A percentile compares a stretch with the other conserved stretches of the same genome.
Evolutionary conservation across 345 rosid species (phyloP).

Genomic region (Diplotaxis tenuifolia): DNA sequence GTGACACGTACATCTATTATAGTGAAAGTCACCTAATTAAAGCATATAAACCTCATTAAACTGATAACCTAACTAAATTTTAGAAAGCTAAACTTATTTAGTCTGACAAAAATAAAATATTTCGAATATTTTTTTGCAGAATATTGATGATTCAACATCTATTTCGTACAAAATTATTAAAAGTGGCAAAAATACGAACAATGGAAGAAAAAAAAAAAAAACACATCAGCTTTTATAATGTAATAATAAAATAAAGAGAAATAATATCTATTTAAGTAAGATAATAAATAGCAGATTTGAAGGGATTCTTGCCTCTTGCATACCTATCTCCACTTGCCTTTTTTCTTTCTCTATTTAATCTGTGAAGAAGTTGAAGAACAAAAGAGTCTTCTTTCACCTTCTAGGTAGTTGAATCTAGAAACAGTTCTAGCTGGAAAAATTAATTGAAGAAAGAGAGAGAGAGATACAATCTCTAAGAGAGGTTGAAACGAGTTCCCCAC

Average conservation of each 20-base stretch:
- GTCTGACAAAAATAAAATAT: background rate
- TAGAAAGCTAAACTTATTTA: background rate
- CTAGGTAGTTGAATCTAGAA: conserved; percentile 40
- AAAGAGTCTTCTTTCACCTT: conserved; percentile 14
- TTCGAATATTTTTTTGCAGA: background rate
- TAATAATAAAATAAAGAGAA: background rate
- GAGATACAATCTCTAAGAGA: conserved; percentile 37
- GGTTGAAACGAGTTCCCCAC: conserved; percentile 50
- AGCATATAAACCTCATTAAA: background rate
- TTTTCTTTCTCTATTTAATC: background rate
- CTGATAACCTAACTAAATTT: conserved; percentile 28
- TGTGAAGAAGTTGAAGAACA: conserved; percentile 19
- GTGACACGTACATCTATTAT: conserved; percentile 1
- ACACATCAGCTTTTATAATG: background rate
- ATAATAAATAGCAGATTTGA: conserved; percentile 16
- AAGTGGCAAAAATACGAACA: background rate
- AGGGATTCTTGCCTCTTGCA: conserved; percentile 19
- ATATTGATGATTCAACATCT: background rate
- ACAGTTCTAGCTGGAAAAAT: conserved; percentile 27
- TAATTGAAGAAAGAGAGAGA: conserved; percentile 37
- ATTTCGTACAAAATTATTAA: background rate
- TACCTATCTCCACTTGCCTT: conserved; percentile 16
- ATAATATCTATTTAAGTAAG: background rate
- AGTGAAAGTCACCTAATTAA: background rate
- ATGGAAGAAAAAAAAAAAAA: background rate